Conservation (phyloP, 2,329 filamentous ascomycete genomes). For the Chalara sp. region DNA sequence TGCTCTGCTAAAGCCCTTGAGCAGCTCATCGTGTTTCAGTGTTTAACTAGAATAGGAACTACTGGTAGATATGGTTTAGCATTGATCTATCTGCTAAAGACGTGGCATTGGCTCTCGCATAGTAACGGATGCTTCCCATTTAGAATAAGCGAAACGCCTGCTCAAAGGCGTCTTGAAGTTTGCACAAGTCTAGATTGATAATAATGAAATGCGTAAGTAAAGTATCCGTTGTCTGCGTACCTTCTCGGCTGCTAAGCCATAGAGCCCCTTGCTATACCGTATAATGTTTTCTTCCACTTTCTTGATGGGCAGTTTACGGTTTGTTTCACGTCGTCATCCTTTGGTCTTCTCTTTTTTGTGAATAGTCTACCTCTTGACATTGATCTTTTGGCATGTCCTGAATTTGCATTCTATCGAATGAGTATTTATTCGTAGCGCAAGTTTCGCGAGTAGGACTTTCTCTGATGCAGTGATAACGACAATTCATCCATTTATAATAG, state of each 20-base stretch:
- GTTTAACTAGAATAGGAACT: no score
- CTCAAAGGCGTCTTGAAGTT: no score
- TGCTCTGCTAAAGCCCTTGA: no score
- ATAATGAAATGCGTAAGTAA: background rate
- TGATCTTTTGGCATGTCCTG: constrained; percentile 82
- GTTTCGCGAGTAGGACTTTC: constrained; percentile 96
- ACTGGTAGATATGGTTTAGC: no score
- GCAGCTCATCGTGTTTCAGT: no score
- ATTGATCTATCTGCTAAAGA: no score
- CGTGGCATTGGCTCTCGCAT: no score
- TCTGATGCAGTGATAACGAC: constrained; percentile 86
- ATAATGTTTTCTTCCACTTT: constrained; percentile 63
- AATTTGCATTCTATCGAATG: constrained; percentile 55
- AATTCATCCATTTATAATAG: constrained; percentile 92
- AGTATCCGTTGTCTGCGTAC: background rate
- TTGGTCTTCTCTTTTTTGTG: constrained; percentile 65
- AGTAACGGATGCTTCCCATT: no score
- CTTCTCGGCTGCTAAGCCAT: constrained; percentile 31
- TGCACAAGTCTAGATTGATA: no score
- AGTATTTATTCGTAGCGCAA: constrained; percentile 82
- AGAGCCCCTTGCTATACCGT: constrained; percentile 55
- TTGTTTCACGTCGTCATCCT: constrained; percentile 62
- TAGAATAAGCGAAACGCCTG: no score
- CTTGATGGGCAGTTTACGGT: constrained; percentile 63
- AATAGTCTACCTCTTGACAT: constrained; percentile 73